A percentile compares a stretch with the other conserved stretches of the same genome.
Evolutionary conservation across 2,329 filamentous ascomycete genomes (phyloP).

Genomic region (Neoscytalidium dimidiatum): DNA sequence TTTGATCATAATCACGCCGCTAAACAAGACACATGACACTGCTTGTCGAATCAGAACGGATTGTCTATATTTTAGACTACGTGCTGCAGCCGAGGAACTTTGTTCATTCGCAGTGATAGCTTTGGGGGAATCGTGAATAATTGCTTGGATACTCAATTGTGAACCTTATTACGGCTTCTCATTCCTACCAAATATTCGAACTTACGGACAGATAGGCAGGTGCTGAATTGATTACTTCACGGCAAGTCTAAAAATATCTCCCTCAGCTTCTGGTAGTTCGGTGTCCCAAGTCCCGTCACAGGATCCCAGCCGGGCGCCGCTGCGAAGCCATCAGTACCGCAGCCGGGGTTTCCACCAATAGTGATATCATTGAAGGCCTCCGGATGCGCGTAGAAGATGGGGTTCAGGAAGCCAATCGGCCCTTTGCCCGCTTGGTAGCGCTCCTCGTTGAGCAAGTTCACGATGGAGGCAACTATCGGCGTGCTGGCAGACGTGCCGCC

Average conservation of each 20-base stretch:
- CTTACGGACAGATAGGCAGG: too few relatives aligned
- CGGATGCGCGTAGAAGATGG: constrained; percentile 47
- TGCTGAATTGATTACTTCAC: too few relatives aligned
- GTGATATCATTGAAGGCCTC: constrained; percentile 27
- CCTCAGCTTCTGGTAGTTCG: constrained; percentile 40
- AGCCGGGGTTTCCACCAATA: constrained; percentile 25
- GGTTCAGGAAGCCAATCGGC: constrained; percentile 46
- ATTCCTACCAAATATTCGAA: too few relatives aligned
- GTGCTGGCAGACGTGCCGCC: constrained; percentile 56
- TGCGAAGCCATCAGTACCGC: constrained; percentile 24
- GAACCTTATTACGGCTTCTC: too few relatives aligned
- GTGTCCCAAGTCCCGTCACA: constrained; percentile 52
- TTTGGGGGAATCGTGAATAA: too few relatives aligned
- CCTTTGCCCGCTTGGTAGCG: constrained; percentile 38
- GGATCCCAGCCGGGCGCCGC: constrained; percentile 35
- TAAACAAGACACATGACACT: too few relatives aligned
- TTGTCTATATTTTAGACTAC: too few relatives aligned
- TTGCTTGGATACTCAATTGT: too few relatives aligned
- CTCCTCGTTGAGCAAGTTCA: constrained; percentile 51
- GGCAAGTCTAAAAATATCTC: not conserved
- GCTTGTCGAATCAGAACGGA: too few relatives aligned
- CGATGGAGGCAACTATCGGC: constrained; percentile 51
- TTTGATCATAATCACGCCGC: too few relatives aligned
- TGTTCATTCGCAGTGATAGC: too few relatives aligned
- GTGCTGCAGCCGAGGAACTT: too few relatives aligned